Conservation (phyloP, 2,329 filamentous ascomycete species). For the Talaromyces atroroseus region DNA sequence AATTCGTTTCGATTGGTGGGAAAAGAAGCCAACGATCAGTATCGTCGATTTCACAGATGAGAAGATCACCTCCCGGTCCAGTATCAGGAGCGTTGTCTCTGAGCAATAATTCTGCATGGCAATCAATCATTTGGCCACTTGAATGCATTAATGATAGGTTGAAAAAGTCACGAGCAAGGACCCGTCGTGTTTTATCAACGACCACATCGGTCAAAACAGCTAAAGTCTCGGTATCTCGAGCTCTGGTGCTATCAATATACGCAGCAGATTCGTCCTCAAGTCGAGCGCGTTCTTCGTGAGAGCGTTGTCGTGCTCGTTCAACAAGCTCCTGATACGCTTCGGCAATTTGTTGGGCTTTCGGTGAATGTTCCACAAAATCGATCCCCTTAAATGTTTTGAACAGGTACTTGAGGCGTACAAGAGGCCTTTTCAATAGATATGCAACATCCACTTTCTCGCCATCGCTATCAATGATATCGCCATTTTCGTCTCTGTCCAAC, state of each 20-base stretch:
- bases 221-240: slow-evolving; percentile 72
- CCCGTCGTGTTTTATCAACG: slow-evolving; percentile 73
- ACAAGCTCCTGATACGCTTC: slow-evolving; percentile 67
- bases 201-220: slow-evolving; percentile 62
- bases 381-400: slow-evolving; percentile 70
- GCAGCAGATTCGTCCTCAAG: slow-evolving; percentile 81
- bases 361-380: slow-evolving; percentile 38
- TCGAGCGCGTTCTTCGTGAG: slow-evolving; percentile 66
- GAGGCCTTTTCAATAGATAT: slow-evolving; percentile 80
- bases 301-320: slow-evolving; percentile 66
- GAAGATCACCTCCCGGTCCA: slow-evolving; percentile 70
- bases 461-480: slow-evolving; percentile 61
- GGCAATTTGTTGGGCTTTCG: slow-evolving; percentile 54
- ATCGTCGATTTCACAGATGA: slow-evolving; percentile 83
- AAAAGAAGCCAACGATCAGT: slow-evolving; percentile 79
- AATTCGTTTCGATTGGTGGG: slow-evolving; percentile 69
- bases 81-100: slow-evolving; percentile 70
- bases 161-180: slow-evolving; percentile 86
- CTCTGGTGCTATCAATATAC: slow-evolving; percentile 73
- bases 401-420: slow-evolving; percentile 83
- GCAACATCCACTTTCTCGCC: slow-evolving; percentile 93
- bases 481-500: slow-evolving; percentile 54
- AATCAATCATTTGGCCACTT: slow-evolving; percentile 82
- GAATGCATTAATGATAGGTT: slow-evolving; percentile 80
- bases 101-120: slow-evolving; percentile 79